Conservation (phyloP, 208 protist genomes). For the Crithidia acanthocephali region DNA sequence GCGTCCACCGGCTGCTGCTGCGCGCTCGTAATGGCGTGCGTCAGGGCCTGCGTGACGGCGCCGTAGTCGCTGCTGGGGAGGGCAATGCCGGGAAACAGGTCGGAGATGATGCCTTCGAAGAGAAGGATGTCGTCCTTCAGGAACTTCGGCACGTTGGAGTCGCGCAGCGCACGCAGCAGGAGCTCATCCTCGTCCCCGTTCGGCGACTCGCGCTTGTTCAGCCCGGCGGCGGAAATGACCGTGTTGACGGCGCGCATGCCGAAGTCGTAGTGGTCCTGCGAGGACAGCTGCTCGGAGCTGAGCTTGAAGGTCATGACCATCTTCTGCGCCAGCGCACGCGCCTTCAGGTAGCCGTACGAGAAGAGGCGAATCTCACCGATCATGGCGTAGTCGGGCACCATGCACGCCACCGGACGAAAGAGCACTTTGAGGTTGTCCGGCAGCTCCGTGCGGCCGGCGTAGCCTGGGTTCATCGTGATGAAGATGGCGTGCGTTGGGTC, state of each 20-base stretch:
- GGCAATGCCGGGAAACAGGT: slow-evolving; percentile 97
- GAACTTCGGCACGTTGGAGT: slow-evolving; percentile 99
- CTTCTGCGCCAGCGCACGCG: slow-evolving; percentile 94
- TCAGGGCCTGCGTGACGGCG: slow-evolving; percentile 84
- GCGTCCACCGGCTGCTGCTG: slow-evolving; percentile 89
- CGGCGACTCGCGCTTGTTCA: slow-evolving; percentile 94
- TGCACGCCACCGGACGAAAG: slow-evolving; percentile 98
- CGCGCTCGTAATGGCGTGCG: slow-evolving; percentile 55
- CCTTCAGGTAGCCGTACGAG: slow-evolving; percentile 98
- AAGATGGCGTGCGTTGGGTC: slow-evolving; percentile 96
- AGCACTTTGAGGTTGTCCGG: slow-evolving; percentile 99
- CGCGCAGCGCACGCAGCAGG: slow-evolving; percentile 95
- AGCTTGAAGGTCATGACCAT: slow-evolving; percentile 99
- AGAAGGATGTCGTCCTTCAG: slow-evolving; percentile 94
- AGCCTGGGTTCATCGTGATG: slow-evolving; percentile 99
- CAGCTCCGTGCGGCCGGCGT: slow-evolving; percentile 98
- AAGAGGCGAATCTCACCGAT: slow-evolving; percentile 99
- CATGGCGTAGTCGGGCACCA: slow-evolving; percentile 99
- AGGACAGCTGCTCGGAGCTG: slow-evolving; percentile 98
- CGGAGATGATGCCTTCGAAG: slow-evolving; percentile 98
- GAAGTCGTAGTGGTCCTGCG: slow-evolving; percentile 99
- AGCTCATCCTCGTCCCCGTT: slow-evolving; percentile 95
- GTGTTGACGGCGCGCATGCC: slow-evolving; percentile 99
- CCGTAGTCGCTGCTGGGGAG: slow-evolving; percentile 95
- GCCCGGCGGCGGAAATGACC: slow-evolving; percentile 97